These are phyloP conservation scores for Suillus fuscotomentosus DNA, from an alignment of 768 basidiomycete genomes.

Conservation along the genomic window DNA sequence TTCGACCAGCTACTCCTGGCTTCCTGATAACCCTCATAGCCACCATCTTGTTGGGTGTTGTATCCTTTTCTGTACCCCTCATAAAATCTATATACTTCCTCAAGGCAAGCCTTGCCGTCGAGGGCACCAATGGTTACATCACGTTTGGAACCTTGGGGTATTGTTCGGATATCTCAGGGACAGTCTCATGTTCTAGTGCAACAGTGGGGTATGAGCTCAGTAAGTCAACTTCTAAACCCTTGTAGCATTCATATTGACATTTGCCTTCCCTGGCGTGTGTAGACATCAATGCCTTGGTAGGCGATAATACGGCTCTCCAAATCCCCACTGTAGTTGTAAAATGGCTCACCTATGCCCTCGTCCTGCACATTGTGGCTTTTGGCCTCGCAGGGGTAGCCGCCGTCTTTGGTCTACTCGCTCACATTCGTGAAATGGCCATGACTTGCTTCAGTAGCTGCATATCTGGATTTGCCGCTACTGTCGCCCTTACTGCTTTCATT, in stretches of 20 bases:
- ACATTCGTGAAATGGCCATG: slow-evolving; percentile 86
- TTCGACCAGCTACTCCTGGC: slow-evolving; percentile 89
- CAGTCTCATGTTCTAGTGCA: slow-evolving; percentile 73
- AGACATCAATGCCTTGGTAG: slow-evolving; percentile 86
- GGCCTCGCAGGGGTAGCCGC: slow-evolving; percentile 67
- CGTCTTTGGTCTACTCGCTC: slow-evolving; percentile 84
- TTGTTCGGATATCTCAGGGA: slow-evolving; percentile 58
- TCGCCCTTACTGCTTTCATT: slow-evolving; percentile 85
- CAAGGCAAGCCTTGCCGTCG: slow-evolving; percentile 57
- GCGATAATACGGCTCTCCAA: slow-evolving; percentile 58
- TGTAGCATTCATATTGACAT: background rate
- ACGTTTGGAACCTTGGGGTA: slow-evolving; percentile 92
- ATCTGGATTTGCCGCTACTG: slow-evolving; percentile 74
- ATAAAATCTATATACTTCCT: slow-evolving; percentile 91
- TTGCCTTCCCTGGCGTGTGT: background rate
- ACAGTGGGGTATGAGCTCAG: slow-evolving; percentile 86
- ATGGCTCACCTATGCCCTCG: slow-evolving; percentile 93
- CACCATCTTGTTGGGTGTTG: slow-evolving; percentile 75
- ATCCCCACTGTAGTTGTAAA: slow-evolving; percentile 86
- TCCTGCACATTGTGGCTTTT: slow-evolving; percentile 90
- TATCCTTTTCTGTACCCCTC: slow-evolving; percentile 88
- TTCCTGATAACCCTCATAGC: slow-evolving; percentile 82
- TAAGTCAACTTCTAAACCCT: slow-evolving; percentile 38
- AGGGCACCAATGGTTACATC: slow-evolving; percentile 55
- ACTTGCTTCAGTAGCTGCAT: slow-evolving; percentile 78